Conservation (phyloP, 2,329 filamentous ascomycete species). For the Aspergillus hiratsukae region DNA sequence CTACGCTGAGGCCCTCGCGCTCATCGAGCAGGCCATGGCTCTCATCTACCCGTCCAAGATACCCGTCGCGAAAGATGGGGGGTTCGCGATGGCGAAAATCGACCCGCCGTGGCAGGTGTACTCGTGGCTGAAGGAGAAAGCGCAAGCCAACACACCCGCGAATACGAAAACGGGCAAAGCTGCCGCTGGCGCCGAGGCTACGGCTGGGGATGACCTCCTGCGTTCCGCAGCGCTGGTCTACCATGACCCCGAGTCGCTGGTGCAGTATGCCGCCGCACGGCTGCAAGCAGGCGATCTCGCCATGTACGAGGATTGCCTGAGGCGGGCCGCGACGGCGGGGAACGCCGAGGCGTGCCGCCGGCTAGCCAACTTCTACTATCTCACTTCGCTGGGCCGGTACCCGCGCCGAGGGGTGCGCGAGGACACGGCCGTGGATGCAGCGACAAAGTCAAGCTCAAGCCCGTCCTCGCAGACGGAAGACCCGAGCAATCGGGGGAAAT, state of each 20-base stretch:
- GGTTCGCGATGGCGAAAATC: conserved; percentile 4
- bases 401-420: conserved; percentile 18
- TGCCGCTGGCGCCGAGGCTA: conserved; percentile 15
- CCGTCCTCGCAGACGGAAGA: neutral
- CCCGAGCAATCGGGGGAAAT: neutral
- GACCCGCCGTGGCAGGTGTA: conserved; percentile 29
- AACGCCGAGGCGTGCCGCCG: conserved; percentile 26
- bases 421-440: neutral
- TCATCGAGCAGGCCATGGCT: conserved; percentile 24
- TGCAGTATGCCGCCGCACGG: conserved; percentile 22
- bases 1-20: conserved; percentile 15
- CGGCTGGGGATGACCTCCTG: conserved; percentile 7
- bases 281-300: conserved; percentile 22
- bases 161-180: conserved; percentile 7
- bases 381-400: conserved; percentile 23
- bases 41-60: conserved; percentile 15
- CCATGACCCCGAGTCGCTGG: conserved; percentile 25
- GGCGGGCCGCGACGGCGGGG: conserved; percentile 27
- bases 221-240: conserved; percentile 26
- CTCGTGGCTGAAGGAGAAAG: conserved; percentile 13
- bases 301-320: conserved; percentile 33
- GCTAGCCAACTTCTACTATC: conserved; percentile 36
- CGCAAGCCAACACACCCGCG: neutral
- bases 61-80: neutral
- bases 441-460: neutral